Base-by-base conservation (phyloP, 2,329 filamentous ascomycete genomes). In the Fusarium sp. region DNA sequence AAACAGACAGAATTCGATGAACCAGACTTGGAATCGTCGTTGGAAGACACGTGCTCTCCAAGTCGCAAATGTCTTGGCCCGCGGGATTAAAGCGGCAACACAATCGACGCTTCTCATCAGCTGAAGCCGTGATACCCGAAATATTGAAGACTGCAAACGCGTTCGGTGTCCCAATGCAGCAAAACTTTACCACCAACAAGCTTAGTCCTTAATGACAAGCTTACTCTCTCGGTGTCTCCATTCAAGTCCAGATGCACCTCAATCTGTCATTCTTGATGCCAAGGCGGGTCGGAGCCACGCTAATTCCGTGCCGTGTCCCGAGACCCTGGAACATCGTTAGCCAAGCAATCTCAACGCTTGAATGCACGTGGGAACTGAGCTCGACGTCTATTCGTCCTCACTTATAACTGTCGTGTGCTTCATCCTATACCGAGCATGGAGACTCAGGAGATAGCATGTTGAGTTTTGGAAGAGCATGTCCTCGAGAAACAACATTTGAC, bases 131-230 rank as follows among this genome's bases (percentile, higher is more conserved):
- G 71, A 73, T 73, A 73, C 42, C 71, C 71, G 71, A 47, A 44
- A 39, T 42, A 31, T 58, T 18, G 20, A 51, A 45, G 18, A 51
- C 16, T 5, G 12, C 36, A 28, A 54, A 63, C 35, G 36, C 13
- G 26, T 30, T 77, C 75, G 74, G 75, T 77, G 67, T 60, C 72
- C 72, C 36, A 55, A 75, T 74, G 2, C 35, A 65, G 74, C 24
- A 64, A 56, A 75, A 69, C 61, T 55, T 54, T 70, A 65, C 59
- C 57, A 67, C 53, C 67, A 72, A 58, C 70, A 73, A 72, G 65
- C 64, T 59, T 53, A 58, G 55, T 58, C 41, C 26, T 64, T 71
- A 72, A 66, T 63, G 61, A 65, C 28, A 60, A 42, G 53, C 50
- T 38, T 44, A 61, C 47, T 55, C 57, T 59, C 64, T 77, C 74